Conservation (phyloP, 495 filamentous ascomycete species). For the Neurospora sp. region DNA sequence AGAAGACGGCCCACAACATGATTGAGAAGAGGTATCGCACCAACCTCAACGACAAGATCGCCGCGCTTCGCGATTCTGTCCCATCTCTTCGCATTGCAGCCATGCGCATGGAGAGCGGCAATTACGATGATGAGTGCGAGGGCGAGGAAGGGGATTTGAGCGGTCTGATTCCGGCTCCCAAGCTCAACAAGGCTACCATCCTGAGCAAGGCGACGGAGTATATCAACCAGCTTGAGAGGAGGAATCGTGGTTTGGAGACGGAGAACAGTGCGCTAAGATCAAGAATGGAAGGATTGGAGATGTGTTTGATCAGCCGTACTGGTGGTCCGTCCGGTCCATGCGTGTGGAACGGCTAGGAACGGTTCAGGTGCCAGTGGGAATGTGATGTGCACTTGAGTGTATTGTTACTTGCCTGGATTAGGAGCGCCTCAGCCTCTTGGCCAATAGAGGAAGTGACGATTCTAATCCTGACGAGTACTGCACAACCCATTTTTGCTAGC, state of each 20-base stretch:
- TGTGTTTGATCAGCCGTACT: conserved; percentile 38
- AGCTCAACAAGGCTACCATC: conserved; percentile 51
- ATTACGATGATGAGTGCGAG: conserved; percentile 10
- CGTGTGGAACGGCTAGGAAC: neutral
- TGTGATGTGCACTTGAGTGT: neutral
- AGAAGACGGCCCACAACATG: conserved; percentile 37
- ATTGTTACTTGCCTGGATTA: neutral
- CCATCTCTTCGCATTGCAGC: conserved; percentile 31
- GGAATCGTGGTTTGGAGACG: conserved; percentile 58
- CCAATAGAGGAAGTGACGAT: neutral
- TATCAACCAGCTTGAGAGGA: conserved; percentile 71
- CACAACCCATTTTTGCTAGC: neutral
- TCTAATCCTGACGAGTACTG: neutral
- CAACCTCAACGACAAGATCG: conserved; percentile 42
- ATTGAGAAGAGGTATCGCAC: conserved; percentile 42
- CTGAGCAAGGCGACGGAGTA: conserved; percentile 84
- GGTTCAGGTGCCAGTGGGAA: neutral
- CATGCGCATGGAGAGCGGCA: conserved; percentile 6
- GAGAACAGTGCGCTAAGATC: conserved; percentile 63
- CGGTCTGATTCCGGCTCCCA: conserved; percentile 9
- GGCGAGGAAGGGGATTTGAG: conserved; percentile 4
- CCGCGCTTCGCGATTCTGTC: conserved; percentile 36
- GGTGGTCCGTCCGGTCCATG: neutral
- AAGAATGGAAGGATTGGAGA: conserved; percentile 49
- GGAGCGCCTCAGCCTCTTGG: neutral